A percentile compares a stretch with the other conserved stretches of the same genome.
Evolutionary conservation across 139 green algal species (phyloP).

Genomic region (Chlorella sorokiniana): DNA sequence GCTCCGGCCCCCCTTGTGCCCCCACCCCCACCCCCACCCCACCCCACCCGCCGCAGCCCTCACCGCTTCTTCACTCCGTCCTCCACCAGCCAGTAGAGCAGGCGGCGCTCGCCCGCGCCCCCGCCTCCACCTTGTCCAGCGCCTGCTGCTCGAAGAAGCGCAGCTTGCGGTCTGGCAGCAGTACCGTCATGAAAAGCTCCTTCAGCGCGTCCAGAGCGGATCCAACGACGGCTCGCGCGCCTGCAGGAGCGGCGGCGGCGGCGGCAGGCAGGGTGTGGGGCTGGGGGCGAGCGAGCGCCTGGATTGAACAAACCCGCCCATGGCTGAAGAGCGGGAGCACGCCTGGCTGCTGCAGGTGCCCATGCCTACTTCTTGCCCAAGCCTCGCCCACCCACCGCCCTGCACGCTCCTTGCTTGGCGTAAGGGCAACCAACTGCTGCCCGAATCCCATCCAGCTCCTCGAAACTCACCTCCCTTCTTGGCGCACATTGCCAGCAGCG

Average conservation of each 20-base stretch:
- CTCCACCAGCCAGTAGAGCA: constrained; percentile 87
- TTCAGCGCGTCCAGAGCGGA: constrained; percentile 71
- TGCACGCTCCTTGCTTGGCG: too few relatives aligned
- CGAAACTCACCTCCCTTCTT: constrained; percentile 51
- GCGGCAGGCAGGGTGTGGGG: neutral
- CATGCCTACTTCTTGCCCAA: neutral
- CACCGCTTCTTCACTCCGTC: constrained; percentile 83
- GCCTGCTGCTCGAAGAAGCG: constrained; percentile 63
- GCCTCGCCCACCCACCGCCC: too few relatives aligned
- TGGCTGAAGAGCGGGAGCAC: too few relatives aligned
- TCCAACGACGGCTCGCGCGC: constrained; percentile 52
- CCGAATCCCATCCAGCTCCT: neutral
- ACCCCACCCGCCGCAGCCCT: neutral
- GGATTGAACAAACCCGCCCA: too few relatives aligned
- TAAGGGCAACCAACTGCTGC: neutral
- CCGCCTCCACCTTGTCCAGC: constrained; percentile 46
- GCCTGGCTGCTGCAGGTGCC: neutral
- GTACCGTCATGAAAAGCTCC: constrained; percentile 79
- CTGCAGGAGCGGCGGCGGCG: neutral
- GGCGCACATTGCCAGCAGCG: constrained; percentile 66
- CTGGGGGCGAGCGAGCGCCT: too few relatives aligned
- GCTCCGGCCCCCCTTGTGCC: neutral
- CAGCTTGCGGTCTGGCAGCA: constrained; percentile 93
- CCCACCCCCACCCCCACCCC: neutral
- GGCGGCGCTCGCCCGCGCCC: constrained; percentile 57